Conservation (phyloP, 2,329 filamentous ascomycete species). For the Hypoxylon sp. region DNA sequence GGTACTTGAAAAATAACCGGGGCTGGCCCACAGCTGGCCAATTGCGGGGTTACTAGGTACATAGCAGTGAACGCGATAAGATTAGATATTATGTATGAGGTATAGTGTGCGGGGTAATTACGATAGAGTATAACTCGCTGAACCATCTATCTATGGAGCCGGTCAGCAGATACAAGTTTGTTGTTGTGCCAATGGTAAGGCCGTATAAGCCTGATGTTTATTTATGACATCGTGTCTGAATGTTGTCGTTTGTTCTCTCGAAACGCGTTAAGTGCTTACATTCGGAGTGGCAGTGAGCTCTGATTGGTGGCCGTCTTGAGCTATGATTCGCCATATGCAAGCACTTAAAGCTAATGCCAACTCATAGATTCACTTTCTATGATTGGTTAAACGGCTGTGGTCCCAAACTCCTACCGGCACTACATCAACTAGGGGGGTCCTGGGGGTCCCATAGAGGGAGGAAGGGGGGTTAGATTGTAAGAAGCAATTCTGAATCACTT, state of each 20-base stretch:
- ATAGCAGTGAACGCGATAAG: constrained; percentile 33
- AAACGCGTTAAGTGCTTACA: constrained; percentile 41
- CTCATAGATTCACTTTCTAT: constrained; percentile 29
- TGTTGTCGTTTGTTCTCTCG: constrained; percentile 27
- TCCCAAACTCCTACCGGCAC: constrained; percentile 31
- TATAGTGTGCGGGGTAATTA: constrained; percentile 26
- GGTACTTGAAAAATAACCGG: constrained; percentile 18
- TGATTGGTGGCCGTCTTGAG: constrained; percentile 28
- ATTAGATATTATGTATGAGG: constrained; percentile 26
- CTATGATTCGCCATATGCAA: constrained; percentile 41
- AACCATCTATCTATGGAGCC: not conserved
- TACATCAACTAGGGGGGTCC: constrained; percentile 23
- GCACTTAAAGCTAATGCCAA: constrained; percentile 41
- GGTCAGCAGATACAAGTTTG: constrained; percentile 28
- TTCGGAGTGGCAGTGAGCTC: constrained; percentile 17
- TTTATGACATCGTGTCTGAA: constrained; percentile 15
- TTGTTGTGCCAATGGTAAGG: constrained; percentile 25
- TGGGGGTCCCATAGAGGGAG: not conserved
- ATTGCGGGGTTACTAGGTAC: constrained; percentile 41
- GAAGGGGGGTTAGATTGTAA: not conserved
- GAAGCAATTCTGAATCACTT: constrained; percentile 12
- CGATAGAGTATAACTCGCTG: constrained; percentile 16
- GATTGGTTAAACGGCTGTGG: constrained; percentile 33
- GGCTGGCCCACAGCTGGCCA: constrained; percentile 4
- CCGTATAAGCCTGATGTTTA: constrained; percentile 20